Evolutionary conservation across 495 filamentous ascomycete species (phyloP), one percentile per base, ranked within the genome.

Genomic region (Parmelia sp.): DNA sequence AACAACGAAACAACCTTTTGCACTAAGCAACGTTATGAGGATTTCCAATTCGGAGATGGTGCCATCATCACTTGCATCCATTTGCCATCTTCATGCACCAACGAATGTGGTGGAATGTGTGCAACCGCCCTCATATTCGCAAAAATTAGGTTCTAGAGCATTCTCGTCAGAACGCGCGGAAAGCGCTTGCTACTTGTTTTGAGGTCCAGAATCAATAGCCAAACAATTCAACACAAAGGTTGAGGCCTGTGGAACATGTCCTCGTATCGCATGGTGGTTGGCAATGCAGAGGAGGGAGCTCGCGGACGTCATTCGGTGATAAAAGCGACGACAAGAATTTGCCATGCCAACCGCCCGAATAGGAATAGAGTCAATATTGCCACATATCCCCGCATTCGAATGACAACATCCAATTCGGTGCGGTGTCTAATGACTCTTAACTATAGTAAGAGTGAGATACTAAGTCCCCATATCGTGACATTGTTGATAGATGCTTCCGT

Each of bases 21-120:
- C 44, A 51, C 10, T 49, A 49, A 7, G 45, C 45, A 36, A 62
- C 47, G 47, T 62, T 33, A 62, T 40, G 35, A 55, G 17, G 29
- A 11, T 14, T 8, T n/a, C n/a, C n/a, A n/a, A n/a, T n/a, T n/a
- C n/a, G n/a, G n/a, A n/a, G n/a, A n/a, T n/a, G n/a, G n/a, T n/a
- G n/a, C n/a, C n/a, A n/a, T n/a, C n/a, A n/a, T n/a, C n/a, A n/a
- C n/a, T n/a, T n/a, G n/a, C n/a, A n/a, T n/a, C n/a, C n/a, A n/a
- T n/a, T 3, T 14, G 17, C 12, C 49, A 33, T 55, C 35, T 36
- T 36, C 35, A 36, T 36, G 35, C 35, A 4, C 23, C 11, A 29
- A n/a, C 51, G 29, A 31, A 23, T 2, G 14, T 5, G 6, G 51
- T n/a, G 33, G 0, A 8, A 33, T 19, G 29, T 33, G 0, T 21